Evolutionary conservation across 1,139 yeast species (phyloP).

Genomic region (Arxiozyma heterogenica): DNA sequence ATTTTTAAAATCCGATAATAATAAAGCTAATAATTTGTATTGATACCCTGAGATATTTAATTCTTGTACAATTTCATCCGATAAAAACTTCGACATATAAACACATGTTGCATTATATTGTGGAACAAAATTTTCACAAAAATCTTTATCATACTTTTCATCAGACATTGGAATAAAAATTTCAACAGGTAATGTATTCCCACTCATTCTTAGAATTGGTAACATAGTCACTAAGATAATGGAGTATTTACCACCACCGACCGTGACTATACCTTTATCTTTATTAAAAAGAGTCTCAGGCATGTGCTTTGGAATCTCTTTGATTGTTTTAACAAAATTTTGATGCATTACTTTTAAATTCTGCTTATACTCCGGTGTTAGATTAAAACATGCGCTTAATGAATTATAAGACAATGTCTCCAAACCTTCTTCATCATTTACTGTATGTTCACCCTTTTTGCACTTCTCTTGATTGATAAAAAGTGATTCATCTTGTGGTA

Average conservation of each 20-base stretch:
- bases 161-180: slow-evolving; percentile 45
- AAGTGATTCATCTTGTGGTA: slow-evolving; percentile 5
- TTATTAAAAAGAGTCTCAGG: slow-evolving; percentile 16
- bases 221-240: slow-evolving; percentile 49
- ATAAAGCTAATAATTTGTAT: slow-evolving; percentile 51
- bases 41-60: slow-evolving; percentile 39
- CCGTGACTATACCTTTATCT: slow-evolving; percentile 52
- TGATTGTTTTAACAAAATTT: slow-evolving; percentile 39
- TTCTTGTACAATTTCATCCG: not conserved
- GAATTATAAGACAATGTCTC: slow-evolving; percentile 12
- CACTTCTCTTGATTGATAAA: slow-evolving; percentile 1
- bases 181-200: slow-evolving; percentile 52
- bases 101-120: slow-evolving; percentile 48
- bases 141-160: slow-evolving; percentile 40
- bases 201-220: slow-evolving; percentile 43
- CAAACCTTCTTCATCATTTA: slow-evolving; percentile 6
- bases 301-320: not conserved
- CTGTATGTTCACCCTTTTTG: slow-evolving; percentile 11
- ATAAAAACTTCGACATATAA: slow-evolving; percentile 15
- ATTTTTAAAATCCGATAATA: slow-evolving; percentile 50
- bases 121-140: slow-evolving; percentile 46
- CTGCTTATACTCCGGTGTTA: slow-evolving; percentile 39
- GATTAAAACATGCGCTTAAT: slow-evolving; percentile 25
- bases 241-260: slow-evolving; percentile 54
- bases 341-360: slow-evolving; percentile 46